Conservation (phyloP, 75 land plant species). For the Pinus taeda region DNA sequence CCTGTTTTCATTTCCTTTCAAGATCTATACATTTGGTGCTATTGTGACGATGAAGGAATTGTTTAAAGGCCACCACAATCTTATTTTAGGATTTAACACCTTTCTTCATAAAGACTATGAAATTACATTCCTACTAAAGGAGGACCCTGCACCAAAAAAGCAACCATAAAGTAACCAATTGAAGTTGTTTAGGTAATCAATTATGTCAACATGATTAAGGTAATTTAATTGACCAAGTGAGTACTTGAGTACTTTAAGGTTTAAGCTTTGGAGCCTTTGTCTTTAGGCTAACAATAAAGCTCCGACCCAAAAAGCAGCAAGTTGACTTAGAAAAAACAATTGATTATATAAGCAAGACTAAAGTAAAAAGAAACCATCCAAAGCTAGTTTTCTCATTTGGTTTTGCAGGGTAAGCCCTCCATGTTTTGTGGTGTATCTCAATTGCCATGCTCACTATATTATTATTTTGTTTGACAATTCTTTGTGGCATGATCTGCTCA, state of each 20-base stretch:
- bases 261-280: background rate
- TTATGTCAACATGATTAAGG: slow-evolving; percentile 98
- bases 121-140: slow-evolving; percentile 73
- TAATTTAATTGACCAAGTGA: background rate
- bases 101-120: slow-evolving; percentile 95
- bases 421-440: no score
- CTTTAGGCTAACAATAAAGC: slow-evolving; percentile 7
- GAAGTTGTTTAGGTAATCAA: slow-evolving; percentile 88
- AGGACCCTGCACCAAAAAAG: slow-evolving; percentile 56
- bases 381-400: no score
- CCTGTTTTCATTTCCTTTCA: slow-evolving; percentile 15
- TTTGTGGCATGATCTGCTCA: no score
- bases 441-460: no score
- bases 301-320: slow-evolving; percentile 53
- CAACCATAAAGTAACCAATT: slow-evolving; percentile 34
- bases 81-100: slow-evolving; percentile 89
- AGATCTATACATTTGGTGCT: slow-evolving; percentile 82
- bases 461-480: no score
- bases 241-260: background rate
- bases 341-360: slow-evolving; percentile 38
- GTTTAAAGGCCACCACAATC: slow-evolving; percentile 74
- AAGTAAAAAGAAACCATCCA: no score
- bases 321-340: slow-evolving; percentile 86
- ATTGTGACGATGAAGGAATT: slow-evolving; percentile 82
- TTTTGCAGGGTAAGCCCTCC: no score